Evolutionary conservation across 139 green algal genomes (phyloP), one percentile per base, ranked within the genome.

Genomic region (Trebouxia sp.): DNA sequence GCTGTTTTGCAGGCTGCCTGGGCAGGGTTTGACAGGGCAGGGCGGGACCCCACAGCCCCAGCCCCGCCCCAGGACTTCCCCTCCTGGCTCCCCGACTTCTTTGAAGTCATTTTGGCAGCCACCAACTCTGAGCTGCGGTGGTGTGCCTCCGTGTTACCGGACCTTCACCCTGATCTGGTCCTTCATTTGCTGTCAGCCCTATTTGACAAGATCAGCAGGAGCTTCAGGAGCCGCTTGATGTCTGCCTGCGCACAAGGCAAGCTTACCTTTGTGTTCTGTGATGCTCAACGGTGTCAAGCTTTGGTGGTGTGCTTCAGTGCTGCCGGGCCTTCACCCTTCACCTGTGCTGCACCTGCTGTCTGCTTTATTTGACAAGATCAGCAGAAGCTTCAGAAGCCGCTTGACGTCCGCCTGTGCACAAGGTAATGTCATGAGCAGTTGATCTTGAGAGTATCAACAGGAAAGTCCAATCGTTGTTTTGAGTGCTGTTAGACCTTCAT

Each of bases 1-100:
- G n/a, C n/a, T n/a, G n/a, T n/a, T 20, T 1, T 62, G 45, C 75
- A 83, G 82, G 62, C 67, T 6, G 47, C 86, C 2, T 93, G 89
- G 89, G 86, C 91, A 37, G 77, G 30, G 1, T 89, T 85, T 62
- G 67, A 87, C 37, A 53, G 78, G 30, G 47, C 28, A 9, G 74
- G 42, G 45, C 62, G 35, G 35, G 30, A 65, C 30, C 47, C 74
- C 28, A 8, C 47, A 32, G 58, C 58, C 26, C 28, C 39, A 48
- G 42, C 69, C 9, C 12, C 76, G 7, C 76, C 48, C 42, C 82
- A 70, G 17, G 78, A 82, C 20, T 88, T 92, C 55, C 69, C 79
- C 5, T 74, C 84, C 56, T 95, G 89, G 90, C 82, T 96, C 32
- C 83, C 89, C 47, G 65, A 38, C 12, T 93, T 95, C 53, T 96